These are phyloP conservation scores for Puccinia horiana DNA, from an alignment of 1,284 basidiomycete species.

Conservation along the genomic window DNA sequence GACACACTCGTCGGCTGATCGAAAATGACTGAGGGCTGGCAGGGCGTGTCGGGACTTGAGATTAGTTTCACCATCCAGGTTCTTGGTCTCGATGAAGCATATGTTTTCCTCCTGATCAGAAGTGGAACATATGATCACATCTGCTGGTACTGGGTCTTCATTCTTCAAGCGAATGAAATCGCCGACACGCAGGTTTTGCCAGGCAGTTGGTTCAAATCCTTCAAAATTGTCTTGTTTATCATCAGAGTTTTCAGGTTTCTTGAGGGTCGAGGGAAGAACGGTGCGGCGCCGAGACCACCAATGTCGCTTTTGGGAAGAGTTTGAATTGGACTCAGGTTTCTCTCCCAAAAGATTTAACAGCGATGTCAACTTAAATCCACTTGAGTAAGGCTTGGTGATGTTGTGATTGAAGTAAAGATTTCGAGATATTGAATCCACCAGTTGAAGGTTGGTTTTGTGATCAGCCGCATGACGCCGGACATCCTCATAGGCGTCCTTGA, in stretches of 20 bases:
- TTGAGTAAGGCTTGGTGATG: constrained; percentile 29
- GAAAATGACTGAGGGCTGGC: constrained; percentile 71
- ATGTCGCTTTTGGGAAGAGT: constrained; percentile 18
- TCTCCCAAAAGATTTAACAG: constrained; percentile 73
- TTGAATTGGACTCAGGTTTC: background rate
- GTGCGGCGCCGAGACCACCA: constrained; percentile 40
- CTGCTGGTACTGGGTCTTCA: constrained; percentile 83
- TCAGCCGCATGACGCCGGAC: constrained; percentile 96
- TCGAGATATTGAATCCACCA: constrained; percentile 50
- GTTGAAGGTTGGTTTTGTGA: constrained; percentile 69
- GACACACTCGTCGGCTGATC: constrained; percentile 58
- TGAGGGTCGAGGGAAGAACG: background rate
- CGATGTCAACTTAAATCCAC: constrained; percentile 60
- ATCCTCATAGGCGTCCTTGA: constrained; percentile 97
- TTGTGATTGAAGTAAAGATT: constrained; percentile 66
- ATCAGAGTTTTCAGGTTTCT: background rate
- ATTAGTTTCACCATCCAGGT: constrained; percentile 97
- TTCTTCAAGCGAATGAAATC: constrained; percentile 90
- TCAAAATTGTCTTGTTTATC: constrained; percentile 3
- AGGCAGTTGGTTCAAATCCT: constrained; percentile 70
- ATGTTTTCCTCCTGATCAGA: constrained; percentile 93
- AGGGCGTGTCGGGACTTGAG: constrained; percentile 89
- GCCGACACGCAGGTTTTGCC: constrained; percentile 93
- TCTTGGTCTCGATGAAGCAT: constrained; percentile 97
- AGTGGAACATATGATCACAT: constrained; percentile 90